Evolutionary conservation across 768 basidiomycete genomes (phyloP).

Genomic region (Leccinum truebloodii): DNA sequence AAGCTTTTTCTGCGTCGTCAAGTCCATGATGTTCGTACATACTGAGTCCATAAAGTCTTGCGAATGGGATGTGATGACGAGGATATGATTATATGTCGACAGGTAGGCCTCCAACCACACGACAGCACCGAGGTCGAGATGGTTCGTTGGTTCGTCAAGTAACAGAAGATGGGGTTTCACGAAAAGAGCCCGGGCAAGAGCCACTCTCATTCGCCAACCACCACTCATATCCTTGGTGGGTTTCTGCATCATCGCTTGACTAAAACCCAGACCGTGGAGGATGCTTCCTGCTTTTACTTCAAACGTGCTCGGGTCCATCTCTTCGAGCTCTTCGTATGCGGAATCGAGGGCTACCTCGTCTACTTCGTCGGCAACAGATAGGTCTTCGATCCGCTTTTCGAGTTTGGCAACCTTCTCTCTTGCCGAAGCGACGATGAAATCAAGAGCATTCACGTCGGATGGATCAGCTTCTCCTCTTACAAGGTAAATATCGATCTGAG

Average conservation of each 20-base stretch:
- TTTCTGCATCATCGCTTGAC: conserved; percentile 88
- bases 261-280: conserved; percentile 96
- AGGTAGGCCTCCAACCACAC: conserved; percentile 99
- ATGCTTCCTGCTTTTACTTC: conserved; percentile 95
- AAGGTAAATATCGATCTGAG: conserved; percentile 97
- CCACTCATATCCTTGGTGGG: conserved; percentile 99
- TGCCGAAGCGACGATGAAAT: conserved; percentile 94
- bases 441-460: conserved; percentile 92
- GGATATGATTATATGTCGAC: conserved; percentile 97
- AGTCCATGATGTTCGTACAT: conserved; percentile 98
- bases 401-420: conserved; percentile 90
- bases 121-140: conserved; percentile 95
- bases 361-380: conserved; percentile 85
- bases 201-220: conserved; percentile 99
- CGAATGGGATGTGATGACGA: conserved; percentile 97
- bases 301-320: conserved; percentile 93
- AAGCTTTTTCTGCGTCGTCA: conserved; percentile 89
- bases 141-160: conserved; percentile 91
- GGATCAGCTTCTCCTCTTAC: conserved; percentile 96
- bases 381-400: conserved; percentile 91
- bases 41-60: conserved; percentile 98
- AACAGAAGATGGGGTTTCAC: conserved; percentile 94
- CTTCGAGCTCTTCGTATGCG: conserved; percentile 95
- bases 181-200: conserved; percentile 93
- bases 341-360: conserved; percentile 87